These are phyloP conservation scores for Bipolaris oryzae DNA, from an alignment of 2,329 filamentous ascomycete species.

Conservation along the genomic window DNA sequence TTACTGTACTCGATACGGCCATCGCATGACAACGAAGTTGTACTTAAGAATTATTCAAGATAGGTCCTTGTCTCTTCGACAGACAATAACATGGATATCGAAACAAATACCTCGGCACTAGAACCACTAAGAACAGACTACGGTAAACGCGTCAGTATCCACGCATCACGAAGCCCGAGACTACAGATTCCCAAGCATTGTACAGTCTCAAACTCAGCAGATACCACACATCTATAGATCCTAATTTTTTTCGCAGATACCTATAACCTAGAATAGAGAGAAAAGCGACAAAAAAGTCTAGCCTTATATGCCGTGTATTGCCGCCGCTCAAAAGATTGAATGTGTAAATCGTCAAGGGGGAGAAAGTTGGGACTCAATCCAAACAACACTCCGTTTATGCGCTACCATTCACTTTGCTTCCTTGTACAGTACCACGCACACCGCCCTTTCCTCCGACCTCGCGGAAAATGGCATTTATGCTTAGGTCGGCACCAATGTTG, in stretches of 20 bases:
- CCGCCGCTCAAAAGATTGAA: neutral
- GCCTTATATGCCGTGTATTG: neutral
- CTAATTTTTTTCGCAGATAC: constrained; percentile 2
- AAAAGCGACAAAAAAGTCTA: neutral
- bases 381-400: constrained; percentile 19
- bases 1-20: neutral
- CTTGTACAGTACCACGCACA: constrained; percentile 41
- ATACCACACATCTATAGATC: neutral
- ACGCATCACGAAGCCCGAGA: too few relatives aligned
- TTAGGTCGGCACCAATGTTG: constrained; percentile 81
- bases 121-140: too few relatives aligned
- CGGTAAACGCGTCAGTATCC: too few relatives aligned
- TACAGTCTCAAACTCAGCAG: too few relatives aligned
- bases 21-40: too few relatives aligned
- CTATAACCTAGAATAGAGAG: neutral
- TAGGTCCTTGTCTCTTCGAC: too few relatives aligned
- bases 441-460: constrained; percentile 89
- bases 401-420: constrained; percentile 40
- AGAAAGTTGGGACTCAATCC: neutral
- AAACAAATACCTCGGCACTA: too few relatives aligned
- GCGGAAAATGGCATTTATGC: constrained; percentile 78
- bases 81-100: too few relatives aligned
- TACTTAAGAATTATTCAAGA: neutral
- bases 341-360: constrained; percentile 2
- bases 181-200: too few relatives aligned